Evolutionary conservation across 345 rosid species (phyloP).

Genomic region (Heritiera littoralis): DNA sequence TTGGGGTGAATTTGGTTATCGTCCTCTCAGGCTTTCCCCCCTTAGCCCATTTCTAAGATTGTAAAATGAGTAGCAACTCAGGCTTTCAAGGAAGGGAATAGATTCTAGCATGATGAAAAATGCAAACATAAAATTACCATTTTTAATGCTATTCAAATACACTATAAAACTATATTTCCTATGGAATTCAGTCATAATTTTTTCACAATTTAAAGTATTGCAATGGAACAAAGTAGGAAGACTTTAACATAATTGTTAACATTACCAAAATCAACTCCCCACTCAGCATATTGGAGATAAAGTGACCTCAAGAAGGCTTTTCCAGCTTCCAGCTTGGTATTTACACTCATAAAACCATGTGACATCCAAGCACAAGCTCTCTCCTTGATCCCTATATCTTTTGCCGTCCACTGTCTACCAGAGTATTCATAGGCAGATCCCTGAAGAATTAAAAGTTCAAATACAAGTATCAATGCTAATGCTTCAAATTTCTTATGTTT

Average conservation of each 20-base stretch:
- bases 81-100: background rate
- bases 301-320: conserved; percentile 86
- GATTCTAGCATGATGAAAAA: background rate
- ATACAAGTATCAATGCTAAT: background rate
- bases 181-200: conserved; percentile 8
- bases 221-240: conserved; percentile 4
- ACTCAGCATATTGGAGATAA: conserved; percentile 75
- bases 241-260: conserved; percentile 2
- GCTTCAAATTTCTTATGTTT: background rate
- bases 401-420: conserved; percentile 66
- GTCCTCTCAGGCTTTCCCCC: background rate
- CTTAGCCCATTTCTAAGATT: background rate
- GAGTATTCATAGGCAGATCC: conserved; percentile 63
- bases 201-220: background rate
- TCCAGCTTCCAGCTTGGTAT: conserved; percentile 72
- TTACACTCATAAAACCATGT: conserved; percentile 88
- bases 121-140: background rate
- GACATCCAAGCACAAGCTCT: conserved; percentile 93
- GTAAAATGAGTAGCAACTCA: background rate
- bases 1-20: conserved; percentile 7
- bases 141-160: background rate
- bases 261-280: conserved; percentile 97
- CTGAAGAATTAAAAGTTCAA: conserved; percentile 33
- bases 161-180: background rate
- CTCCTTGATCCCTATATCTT: conserved; percentile 79